Evolutionary conservation across 345 rosid genomes (phyloP).

Genomic region (Hibiscus mutabilis): DNA sequence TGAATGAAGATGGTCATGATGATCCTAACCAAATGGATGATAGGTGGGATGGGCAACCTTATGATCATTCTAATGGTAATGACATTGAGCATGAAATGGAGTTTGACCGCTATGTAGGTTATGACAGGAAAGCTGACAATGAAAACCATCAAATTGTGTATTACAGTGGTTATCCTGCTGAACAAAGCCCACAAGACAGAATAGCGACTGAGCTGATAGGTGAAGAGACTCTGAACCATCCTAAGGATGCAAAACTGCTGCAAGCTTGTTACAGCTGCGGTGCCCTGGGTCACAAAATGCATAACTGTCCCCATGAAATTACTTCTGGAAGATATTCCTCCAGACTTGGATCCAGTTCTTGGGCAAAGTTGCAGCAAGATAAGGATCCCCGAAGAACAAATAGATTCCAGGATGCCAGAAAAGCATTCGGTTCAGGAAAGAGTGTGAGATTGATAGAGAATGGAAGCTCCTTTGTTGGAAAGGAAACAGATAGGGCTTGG

Average conservation of each 20-base stretch:
- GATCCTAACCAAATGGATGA: conserved; percentile 21
- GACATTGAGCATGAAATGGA: conserved; percentile 16
- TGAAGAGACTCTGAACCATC: conserved; percentile 15
- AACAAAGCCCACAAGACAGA: conserved; percentile 13
- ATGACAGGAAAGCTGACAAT: conserved; percentile 13
- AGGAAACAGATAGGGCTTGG: conserved; percentile 13
- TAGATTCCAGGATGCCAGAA: conserved; percentile 11
- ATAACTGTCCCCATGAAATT: conserved; percentile 24
- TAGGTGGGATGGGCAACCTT: conserved; percentile 30
- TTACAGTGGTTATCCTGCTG: conserved; percentile 16
- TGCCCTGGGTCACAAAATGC: conserved; percentile 29
- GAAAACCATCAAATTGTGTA: conserved; percentile 13
- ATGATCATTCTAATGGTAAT: conserved; percentile 21
- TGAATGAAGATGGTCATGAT: conserved; percentile 18
- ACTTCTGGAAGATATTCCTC: conserved; percentile 15
- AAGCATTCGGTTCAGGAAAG: conserved; percentile 19
- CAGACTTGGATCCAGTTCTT: conserved; percentile 16
- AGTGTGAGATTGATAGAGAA: conserved; percentile 4
- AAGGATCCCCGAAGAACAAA: conserved; percentile 11
- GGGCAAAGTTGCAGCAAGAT: conserved; percentile 18
- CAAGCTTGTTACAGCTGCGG: conserved; percentile 32
- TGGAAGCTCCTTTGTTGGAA: conserved; percentile 12
- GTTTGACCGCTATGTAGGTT: conserved; percentile 22
- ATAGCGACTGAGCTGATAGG: not conserved
- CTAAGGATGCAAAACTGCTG: conserved; percentile 9